Evolutionary conservation across 2,329 filamentous ascomycete genomes (phyloP).

Genomic region (Aphanocladium album): DNA sequence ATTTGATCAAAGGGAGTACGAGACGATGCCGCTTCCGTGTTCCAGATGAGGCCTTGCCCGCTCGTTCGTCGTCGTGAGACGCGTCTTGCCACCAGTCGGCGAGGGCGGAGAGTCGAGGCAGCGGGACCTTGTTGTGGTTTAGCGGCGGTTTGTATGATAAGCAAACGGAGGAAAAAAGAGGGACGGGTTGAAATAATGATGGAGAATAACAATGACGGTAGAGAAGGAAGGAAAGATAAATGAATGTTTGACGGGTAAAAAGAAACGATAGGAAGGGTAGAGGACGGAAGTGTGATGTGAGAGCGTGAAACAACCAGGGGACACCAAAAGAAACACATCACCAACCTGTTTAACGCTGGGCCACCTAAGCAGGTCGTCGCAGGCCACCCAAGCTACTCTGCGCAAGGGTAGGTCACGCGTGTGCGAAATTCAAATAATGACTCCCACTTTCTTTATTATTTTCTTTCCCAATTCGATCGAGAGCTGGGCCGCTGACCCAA

Average conservation of each 20-base stretch:
- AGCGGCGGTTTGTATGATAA: background rate
- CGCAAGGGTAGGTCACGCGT: background rate
- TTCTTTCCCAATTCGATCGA: constrained; percentile 5
- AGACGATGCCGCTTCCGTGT: background rate
- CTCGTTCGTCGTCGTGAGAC: constrained; percentile 4
- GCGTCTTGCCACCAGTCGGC: constrained; percentile 7
- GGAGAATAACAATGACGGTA: background rate
- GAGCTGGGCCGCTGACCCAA: constrained; percentile 2
- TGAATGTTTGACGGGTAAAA: background rate
- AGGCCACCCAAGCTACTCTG: background rate
- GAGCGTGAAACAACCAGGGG: constrained; percentile 7
- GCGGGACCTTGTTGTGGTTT: background rate
- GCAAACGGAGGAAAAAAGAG: background rate
- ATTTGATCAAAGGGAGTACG: background rate
- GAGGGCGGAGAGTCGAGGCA: background rate
- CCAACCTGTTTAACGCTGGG: background rate
- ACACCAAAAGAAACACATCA: background rate
- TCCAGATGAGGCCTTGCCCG: background rate
- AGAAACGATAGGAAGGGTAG: background rate
- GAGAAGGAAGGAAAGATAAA: background rate
- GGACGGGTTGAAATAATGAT: background rate
- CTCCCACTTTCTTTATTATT: background rate
- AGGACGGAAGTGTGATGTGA: background rate
- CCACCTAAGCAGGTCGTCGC: background rate
- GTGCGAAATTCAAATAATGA: background rate